phyloP scores from a whole-genome alignment of 352 stramenopile genomes.

The Pythium graminicola region DNA sequence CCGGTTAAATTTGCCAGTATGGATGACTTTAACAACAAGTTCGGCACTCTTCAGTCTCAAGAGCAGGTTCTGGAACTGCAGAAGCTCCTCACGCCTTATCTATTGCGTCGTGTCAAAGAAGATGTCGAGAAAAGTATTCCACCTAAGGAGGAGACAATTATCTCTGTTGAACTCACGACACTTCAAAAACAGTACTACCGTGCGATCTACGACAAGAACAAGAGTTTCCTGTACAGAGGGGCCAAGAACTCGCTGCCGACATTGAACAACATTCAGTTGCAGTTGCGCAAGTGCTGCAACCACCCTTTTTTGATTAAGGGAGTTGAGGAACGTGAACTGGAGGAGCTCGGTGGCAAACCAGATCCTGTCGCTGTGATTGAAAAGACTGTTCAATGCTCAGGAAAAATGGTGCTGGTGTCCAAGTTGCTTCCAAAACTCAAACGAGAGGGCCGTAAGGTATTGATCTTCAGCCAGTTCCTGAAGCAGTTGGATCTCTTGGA shows the following conservation, averaged over 20 bases:
- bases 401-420: constrained; percentile 99
- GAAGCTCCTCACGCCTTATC: constrained; percentile 87
- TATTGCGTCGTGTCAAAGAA: constrained; percentile 85
- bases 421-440: constrained; percentile 97
- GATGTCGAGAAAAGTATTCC: constrained; percentile 88
- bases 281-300: constrained; percentile 89
- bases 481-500: constrained; percentile 99
- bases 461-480: constrained; percentile 99
- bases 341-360: constrained; percentile 71
- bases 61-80: constrained; percentile 86
- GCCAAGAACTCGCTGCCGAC: constrained; percentile 81
- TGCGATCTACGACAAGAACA: constrained; percentile 97
- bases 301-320: constrained; percentile 91
- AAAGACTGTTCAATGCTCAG: constrained; percentile 95
- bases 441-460: constrained; percentile 94
- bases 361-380: constrained; percentile 76
- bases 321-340: constrained; percentile 82
- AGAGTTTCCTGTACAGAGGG: constrained; percentile 80
- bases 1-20: constrained; percentile 89
- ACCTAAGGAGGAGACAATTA: constrained; percentile 87
- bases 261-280: constrained; percentile 92
- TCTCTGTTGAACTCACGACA: constrained; percentile 85
- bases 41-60: constrained; percentile 79
- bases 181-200: constrained; percentile 89
- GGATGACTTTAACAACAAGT: constrained; percentile 92